phyloP scores from a whole-genome alignment of 371 early-diverging fungal genomes.

The Apophysomyces ossiformis region DNA sequence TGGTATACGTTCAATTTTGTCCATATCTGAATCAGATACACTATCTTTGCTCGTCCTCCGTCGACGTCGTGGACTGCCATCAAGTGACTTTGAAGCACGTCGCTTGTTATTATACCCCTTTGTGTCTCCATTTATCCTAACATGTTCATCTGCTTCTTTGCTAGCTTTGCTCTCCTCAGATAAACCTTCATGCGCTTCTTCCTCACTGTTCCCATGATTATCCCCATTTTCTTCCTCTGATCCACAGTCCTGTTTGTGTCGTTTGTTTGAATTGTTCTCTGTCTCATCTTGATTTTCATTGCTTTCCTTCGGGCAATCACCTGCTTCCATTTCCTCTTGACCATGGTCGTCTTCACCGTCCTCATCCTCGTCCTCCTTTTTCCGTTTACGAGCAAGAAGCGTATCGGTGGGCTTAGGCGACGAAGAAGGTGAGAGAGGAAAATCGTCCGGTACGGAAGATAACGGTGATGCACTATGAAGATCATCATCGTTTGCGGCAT shows the following conservation, averaged over 20 bases:
- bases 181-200: slow-evolving; percentile 1
- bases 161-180: background rate
- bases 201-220: background rate
- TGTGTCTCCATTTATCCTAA: slow-evolving; percentile 7
- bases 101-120: slow-evolving; percentile 12
- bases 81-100: slow-evolving; percentile 6
- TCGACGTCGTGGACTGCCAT: slow-evolving; percentile 20
- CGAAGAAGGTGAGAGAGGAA: slow-evolving; percentile 38
- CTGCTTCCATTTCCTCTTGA: background rate
- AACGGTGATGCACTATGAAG: slow-evolving; percentile 38
- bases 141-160: slow-evolving; percentile 17
- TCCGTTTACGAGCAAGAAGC: background rate
- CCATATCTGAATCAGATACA: background rate
- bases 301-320: slow-evolving; percentile 3
- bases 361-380: slow-evolving; percentile 5
- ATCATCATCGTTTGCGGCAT: slow-evolving; percentile 23
- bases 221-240: background rate
- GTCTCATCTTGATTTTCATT: background rate
- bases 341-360: background rate
- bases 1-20: background rate
- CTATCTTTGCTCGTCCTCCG: slow-evolving; percentile 4
- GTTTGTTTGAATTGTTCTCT: background rate
- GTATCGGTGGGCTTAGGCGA: slow-evolving; percentile 28
- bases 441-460: slow-evolving; percentile 49
- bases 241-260: slow-evolving; percentile 5